Evolutionary conservation across 768 basidiomycete species (phyloP).

Genomic region (Trametopsis cervina): DNA sequence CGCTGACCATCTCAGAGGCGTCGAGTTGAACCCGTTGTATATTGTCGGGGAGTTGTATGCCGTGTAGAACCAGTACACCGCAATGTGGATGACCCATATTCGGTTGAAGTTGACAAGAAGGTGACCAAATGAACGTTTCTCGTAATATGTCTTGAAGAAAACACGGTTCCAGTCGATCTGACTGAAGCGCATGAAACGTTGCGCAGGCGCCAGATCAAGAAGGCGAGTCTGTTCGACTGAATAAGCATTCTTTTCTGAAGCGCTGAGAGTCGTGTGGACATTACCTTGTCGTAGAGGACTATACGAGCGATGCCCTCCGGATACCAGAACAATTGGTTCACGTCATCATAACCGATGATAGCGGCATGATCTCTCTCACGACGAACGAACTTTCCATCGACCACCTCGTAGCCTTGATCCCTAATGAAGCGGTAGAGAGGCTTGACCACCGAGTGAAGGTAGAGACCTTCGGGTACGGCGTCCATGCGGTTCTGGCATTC

Average conservation of each 20-base stretch:
- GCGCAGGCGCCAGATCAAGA: slow-evolving; percentile 84
- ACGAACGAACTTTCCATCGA: slow-evolving; percentile 91
- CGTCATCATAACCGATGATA: slow-evolving; percentile 98
- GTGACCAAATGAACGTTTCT: slow-evolving; percentile 95
- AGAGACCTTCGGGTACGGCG: slow-evolving; percentile 92
- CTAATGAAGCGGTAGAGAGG: slow-evolving; percentile 95
- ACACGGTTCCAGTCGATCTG: slow-evolving; percentile 93
- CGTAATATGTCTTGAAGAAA: slow-evolving; percentile 99
- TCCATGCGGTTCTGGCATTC: slow-evolving; percentile 93
- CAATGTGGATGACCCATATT: slow-evolving; percentile 96
- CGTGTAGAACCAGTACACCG: slow-evolving; percentile 95
- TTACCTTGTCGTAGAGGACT: slow-evolving; percentile 79
- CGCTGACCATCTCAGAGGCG: slow-evolving; percentile 89
- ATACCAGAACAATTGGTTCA: slow-evolving; percentile 99
- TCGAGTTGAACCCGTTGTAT: slow-evolving; percentile 57
- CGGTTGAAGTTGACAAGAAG: slow-evolving; percentile 99
- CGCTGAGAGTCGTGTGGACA: no score
- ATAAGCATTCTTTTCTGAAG: background rate
- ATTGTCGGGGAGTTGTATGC: slow-evolving; percentile 87
- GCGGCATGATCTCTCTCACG: slow-evolving; percentile 88
- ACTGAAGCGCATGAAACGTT: slow-evolving; percentile 96
- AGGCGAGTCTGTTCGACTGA: slow-evolving; percentile 59
- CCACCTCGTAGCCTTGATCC: slow-evolving; percentile 95
- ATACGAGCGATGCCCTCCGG: slow-evolving; percentile 96
- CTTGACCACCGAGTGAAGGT: slow-evolving; percentile 83